Percentiles rank a stretch among this genome's conserved stretches.
Conservation (phyloP, 1,284 basidiomycete species). For the Marasmius fiardii region DNA sequence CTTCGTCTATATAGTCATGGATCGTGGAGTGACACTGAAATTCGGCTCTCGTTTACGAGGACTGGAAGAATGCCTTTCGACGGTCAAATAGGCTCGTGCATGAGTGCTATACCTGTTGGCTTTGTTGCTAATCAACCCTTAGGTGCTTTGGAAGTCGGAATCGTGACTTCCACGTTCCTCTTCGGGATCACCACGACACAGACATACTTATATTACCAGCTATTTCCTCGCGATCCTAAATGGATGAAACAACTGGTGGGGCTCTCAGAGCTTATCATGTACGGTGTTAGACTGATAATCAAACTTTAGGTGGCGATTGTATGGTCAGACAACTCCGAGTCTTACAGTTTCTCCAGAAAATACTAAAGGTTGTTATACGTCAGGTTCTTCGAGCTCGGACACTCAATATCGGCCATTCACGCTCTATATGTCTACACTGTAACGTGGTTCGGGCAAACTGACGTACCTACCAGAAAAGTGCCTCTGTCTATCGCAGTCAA, state of each 20-base stretch:
- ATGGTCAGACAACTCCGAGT: background rate
- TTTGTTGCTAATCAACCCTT: background rate
- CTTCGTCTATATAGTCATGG: too few relatives aligned
- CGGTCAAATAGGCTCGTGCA: background rate
- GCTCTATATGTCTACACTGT: background rate
- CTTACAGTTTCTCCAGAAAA: background rate
- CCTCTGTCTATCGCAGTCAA: background rate
- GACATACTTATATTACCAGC: background rate
- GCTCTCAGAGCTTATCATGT: background rate
- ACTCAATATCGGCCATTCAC: background rate
- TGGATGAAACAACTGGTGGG: background rate
- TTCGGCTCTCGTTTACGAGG: too few relatives aligned
- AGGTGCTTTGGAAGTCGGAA: background rate
- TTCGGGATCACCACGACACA: background rate
- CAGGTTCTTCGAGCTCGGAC: background rate
- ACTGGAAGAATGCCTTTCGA: background rate
- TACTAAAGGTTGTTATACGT: background rate
- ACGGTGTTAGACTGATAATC: background rate
- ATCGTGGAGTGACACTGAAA: too few relatives aligned
- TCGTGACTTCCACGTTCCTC: background rate
- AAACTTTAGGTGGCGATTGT: background rate
- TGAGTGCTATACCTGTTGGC: background rate
- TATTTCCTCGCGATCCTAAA: background rate
- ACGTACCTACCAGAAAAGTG: background rate
- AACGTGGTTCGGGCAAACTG: background rate